Evolutionary conservation across 441 rosid genomes (phyloP).

Genomic region (Pelargonium myrrhifolium): DNA sequence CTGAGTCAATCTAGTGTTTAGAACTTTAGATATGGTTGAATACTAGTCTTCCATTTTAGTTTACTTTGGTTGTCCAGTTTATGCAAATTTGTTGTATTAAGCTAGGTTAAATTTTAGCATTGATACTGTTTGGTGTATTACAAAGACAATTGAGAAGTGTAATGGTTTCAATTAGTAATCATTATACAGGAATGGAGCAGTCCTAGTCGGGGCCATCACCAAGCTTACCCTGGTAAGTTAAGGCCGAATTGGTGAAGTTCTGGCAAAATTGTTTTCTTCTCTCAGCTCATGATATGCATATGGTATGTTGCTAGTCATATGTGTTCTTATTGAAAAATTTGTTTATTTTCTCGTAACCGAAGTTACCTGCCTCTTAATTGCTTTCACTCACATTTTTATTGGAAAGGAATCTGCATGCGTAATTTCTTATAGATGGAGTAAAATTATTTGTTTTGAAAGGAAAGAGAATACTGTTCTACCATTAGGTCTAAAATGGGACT

Average conservation of each 20-base stretch:
- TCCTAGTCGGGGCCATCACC: not conserved
- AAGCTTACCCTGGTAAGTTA: not conserved
- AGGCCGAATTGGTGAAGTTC: not conserved
- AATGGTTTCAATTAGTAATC: not conserved
- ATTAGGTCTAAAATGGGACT: constrained; percentile 1
- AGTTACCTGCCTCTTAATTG: not conserved
- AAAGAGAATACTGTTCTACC: not conserved
- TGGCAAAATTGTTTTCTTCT: not conserved
- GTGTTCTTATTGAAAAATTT: not conserved
- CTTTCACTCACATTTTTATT: not conserved
- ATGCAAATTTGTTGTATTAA: not conserved
- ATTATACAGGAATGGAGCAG: not conserved
- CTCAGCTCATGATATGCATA: not conserved
- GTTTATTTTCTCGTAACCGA: not conserved
- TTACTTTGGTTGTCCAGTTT: not conserved
- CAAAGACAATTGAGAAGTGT: not conserved
- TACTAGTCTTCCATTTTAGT: no score
- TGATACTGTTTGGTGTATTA: not conserved
- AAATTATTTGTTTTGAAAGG: not conserved
- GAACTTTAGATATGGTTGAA: not conserved
- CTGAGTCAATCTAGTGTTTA: not conserved
- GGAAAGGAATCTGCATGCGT: not conserved
- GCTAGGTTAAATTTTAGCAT: no score
- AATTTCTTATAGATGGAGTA: not conserved
- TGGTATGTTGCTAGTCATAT: not conserved